These are phyloP conservation scores for Aspergillus conjunctus DNA, from an alignment of 495 filamentous ascomycete genomes.

Conservation along the genomic window DNA sequence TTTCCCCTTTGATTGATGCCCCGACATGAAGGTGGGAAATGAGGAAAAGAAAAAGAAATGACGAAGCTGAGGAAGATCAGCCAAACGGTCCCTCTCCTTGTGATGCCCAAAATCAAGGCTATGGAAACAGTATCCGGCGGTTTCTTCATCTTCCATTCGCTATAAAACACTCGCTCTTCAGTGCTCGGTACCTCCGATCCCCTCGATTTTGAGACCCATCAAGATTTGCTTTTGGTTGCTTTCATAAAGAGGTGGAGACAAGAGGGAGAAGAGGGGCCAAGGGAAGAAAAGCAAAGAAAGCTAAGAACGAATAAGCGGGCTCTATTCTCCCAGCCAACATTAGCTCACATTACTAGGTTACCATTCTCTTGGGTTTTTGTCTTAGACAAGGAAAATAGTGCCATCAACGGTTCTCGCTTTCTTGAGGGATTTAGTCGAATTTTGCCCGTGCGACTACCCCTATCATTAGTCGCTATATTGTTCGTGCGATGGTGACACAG, in stretches of 20 bases:
- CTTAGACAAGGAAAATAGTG: not conserved
- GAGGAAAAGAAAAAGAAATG: not conserved
- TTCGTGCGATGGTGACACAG: not conserved
- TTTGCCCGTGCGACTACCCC: not conserved
- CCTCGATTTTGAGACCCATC: no score
- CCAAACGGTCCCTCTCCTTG: not conserved
- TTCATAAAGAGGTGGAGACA: not conserved
- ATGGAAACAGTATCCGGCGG: not conserved
- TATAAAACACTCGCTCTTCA: not conserved
- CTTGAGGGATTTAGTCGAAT: not conserved
- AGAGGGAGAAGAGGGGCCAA: not conserved
- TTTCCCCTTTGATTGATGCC: not conserved
- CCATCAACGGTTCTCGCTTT: not conserved
- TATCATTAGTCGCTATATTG: not conserved
- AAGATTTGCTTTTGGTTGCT: not conserved
- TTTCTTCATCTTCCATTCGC: not conserved
- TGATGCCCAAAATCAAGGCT: not conserved
- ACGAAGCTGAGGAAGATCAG: not conserved
- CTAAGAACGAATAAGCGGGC: not conserved
- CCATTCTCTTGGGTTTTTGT: conserved; percentile 9
- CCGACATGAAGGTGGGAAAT: not conserved
- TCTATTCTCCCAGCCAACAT: not conserved
- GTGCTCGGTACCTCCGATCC: no score
- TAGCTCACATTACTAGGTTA: conserved; percentile 12
- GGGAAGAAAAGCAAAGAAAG: not conserved